Conservation (phyloP, 2,329 filamentous ascomycete genomes). For the Ophiosphaerella narmari region DNA sequence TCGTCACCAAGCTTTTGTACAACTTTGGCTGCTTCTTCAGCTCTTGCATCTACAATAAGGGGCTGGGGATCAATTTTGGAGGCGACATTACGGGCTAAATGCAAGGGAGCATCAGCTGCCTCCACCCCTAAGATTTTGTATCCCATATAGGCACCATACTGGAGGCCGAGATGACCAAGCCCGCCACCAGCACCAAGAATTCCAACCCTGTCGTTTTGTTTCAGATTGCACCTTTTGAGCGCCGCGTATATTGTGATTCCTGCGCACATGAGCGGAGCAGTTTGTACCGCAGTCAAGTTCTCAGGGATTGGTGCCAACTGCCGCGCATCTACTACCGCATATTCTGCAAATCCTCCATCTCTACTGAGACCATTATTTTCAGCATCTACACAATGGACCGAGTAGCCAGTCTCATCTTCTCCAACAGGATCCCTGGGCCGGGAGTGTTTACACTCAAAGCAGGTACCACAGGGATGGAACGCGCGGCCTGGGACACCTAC, state of each 20-base stretch:
- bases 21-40: slow-evolving; percentile 33
- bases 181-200: slow-evolving; percentile 48
- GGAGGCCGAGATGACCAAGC: slow-evolving; percentile 37
- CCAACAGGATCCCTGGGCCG: slow-evolving; percentile 30
- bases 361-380: slow-evolving; percentile 39
- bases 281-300: slow-evolving; percentile 42
- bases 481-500: slow-evolving; percentile 51
- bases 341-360: slow-evolving; percentile 50
- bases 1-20: slow-evolving; percentile 43
- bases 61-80: slow-evolving; percentile 32
- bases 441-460: slow-evolving; percentile 47
- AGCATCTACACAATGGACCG: slow-evolving; percentile 45
- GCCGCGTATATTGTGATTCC: slow-evolving; percentile 51
- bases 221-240: slow-evolving; percentile 42
- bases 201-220: slow-evolving; percentile 43
- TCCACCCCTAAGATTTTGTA: slow-evolving; percentile 47
- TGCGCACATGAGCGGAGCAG: slow-evolving; percentile 51
- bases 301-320: slow-evolving; percentile 45
- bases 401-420: slow-evolving; percentile 48
- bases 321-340: slow-evolving; percentile 49
- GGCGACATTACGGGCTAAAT: slow-evolving; percentile 38
- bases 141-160: slow-evolving; percentile 40
- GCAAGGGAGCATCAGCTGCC: slow-evolving; percentile 43
- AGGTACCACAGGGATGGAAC: slow-evolving; percentile 49
- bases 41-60: slow-evolving; percentile 48